A percentile compares a stretch with the other conserved stretches of the same genome.
Conservation (phyloP, 768 basidiomycete species). For the Xanthoconium purpureum region DNA sequence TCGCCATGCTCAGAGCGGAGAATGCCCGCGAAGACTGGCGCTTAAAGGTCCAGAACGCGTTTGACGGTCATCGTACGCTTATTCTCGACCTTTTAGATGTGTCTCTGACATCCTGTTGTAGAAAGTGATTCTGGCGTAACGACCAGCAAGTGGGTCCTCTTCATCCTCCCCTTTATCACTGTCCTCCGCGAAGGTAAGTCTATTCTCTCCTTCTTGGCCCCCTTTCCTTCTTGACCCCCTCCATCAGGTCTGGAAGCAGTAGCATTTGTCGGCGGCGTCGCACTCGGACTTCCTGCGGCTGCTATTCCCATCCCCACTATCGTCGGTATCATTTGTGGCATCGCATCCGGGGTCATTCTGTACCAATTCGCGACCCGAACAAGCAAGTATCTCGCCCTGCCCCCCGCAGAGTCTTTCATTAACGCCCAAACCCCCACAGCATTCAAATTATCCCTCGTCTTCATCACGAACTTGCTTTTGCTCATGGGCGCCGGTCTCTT, state of each 20-base stretch:
- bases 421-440: conserved; percentile 37
- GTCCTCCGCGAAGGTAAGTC: conserved; percentile 85
- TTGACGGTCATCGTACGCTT: conserved; percentile 54
- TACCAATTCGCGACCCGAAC: conserved; percentile 77
- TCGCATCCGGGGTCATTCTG: conserved; percentile 70
- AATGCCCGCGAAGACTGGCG: conserved; percentile 91
- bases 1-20: conserved; percentile 95
- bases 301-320: conserved; percentile 91
- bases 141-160: conserved; percentile 81
- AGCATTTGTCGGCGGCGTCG: conserved; percentile 91
- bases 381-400: conserved; percentile 40
- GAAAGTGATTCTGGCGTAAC: conserved; percentile 47
- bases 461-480: conserved; percentile 89
- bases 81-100: background rate
- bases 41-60: conserved; percentile 79
- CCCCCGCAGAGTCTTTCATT: background rate
- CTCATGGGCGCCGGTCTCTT: conserved; percentile 95
- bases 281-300: conserved; percentile 75
- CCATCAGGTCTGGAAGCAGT: conserved; percentile 77
- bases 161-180: conserved; percentile 87
- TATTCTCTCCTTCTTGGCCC: too few relatives aligned
- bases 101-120: conserved; percentile 1
- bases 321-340: conserved; percentile 76
- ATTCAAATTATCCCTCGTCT: conserved; percentile 81
- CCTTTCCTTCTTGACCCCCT: background rate